Conservation (phyloP, 257 asterid species). For the Nicotiana tomentosiformis region DNA sequence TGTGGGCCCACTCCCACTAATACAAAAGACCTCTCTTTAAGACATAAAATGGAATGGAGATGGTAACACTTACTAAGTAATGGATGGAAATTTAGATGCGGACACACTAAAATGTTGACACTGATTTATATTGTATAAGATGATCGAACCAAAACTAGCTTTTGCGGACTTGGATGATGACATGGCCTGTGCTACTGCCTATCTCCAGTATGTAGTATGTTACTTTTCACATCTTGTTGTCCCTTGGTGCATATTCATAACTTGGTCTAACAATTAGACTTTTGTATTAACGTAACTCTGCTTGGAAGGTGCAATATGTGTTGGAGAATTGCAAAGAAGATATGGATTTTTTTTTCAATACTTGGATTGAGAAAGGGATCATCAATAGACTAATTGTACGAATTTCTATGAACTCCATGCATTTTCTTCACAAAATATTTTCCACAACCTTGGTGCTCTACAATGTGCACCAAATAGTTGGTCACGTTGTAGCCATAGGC, state of each 20-base stretch:
- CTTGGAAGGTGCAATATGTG: conserved; percentile 65
- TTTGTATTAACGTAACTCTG: conserved; percentile 10
- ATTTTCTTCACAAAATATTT: neutral
- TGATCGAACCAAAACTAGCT: conserved; percentile 99
- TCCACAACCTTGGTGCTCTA: too few species aligned
- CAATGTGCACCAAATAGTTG: too few species aligned
- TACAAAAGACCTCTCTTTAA: too few species aligned
- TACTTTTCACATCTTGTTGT: conserved; percentile 46
- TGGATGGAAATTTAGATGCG: too few species aligned
- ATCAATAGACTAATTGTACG: conserved; percentile 68
- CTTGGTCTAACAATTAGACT: conserved; percentile 1
- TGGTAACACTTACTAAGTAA: too few species aligned
- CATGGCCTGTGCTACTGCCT: conserved; percentile 99
- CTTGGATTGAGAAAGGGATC: conserved; percentile 98
- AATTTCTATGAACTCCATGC: neutral
- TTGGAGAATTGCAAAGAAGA: conserved; percentile 97
- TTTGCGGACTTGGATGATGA: conserved; percentile 97
- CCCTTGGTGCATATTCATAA: conserved; percentile 10
- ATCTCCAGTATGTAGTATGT: conserved; percentile 29
- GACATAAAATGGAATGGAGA: too few species aligned
- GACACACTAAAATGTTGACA: conserved; percentile 15
- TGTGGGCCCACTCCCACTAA: too few species aligned
- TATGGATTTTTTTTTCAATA: conserved; percentile 79
- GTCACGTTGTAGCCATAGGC: too few species aligned
- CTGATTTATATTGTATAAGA: conserved; percentile 41